These are phyloP conservation scores for Skeletonema tropicum DNA, from an alignment of 108 stramenopile genomes.

Conservation along the genomic window DNA sequence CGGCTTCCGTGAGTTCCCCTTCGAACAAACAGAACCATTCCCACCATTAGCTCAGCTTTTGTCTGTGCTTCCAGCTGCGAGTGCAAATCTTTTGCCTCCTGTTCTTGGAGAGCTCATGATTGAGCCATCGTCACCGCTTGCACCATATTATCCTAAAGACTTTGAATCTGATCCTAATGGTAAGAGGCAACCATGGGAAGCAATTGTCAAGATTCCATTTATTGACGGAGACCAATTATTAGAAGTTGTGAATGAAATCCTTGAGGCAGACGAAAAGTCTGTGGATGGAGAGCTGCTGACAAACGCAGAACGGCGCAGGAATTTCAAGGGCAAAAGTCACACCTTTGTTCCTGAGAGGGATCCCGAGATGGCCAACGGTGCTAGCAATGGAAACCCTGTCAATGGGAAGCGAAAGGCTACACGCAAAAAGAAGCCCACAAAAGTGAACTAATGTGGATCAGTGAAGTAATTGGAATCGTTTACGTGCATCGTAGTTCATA, in stretches of 20 bases:
- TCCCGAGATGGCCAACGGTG: constrained; percentile 9
- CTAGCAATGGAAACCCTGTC: not conserved
- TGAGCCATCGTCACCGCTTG: constrained; percentile 84
- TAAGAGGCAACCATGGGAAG: constrained; percentile 95
- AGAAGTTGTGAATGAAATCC: constrained; percentile 69
- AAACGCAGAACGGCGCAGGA: constrained; percentile 75
- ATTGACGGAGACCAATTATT: constrained; percentile 88
- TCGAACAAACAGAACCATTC: constrained; percentile 84
- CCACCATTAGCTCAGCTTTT: constrained; percentile 94
- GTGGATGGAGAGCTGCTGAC: constrained; percentile 51
- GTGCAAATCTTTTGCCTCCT: constrained; percentile 85
- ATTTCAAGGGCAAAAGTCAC: constrained; percentile 63
- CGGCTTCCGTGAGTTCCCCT: constrained; percentile 71
- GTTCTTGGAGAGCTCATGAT: constrained; percentile 92
- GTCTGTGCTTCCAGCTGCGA: constrained; percentile 95
- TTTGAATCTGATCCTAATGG: constrained; percentile 87
- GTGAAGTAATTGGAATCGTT: too few relatives aligned
- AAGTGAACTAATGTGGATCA: not conserved
- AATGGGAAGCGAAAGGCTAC: constrained; percentile 12
- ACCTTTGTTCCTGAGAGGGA: constrained; percentile 52
- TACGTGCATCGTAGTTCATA: too few relatives aligned
- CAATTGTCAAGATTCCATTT: constrained; percentile 97
- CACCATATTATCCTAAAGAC: constrained; percentile 86
- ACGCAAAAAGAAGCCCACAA: not conserved
- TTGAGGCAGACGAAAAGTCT: constrained; percentile 59